A percentile compares a stretch with the other conserved stretches of the same genome.
Evolutionary conservation across 2,329 filamentous ascomycete genomes (phyloP).

Genomic region (Kalaharituber pfeilii): DNA sequence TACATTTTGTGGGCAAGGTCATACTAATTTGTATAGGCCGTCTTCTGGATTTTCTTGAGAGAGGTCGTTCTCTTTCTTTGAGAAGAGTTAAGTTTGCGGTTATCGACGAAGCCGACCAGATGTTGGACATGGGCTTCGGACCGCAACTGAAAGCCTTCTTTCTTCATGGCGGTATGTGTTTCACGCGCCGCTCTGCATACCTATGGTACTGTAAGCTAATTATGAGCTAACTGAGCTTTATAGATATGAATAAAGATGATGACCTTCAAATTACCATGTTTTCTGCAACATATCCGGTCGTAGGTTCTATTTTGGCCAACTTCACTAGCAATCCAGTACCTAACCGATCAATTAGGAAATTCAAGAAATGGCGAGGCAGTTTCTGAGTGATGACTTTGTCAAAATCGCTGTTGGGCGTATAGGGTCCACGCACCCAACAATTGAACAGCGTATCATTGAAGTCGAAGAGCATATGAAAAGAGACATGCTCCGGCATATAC

Average conservation of each 20-base stretch:
- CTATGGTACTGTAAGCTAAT: no score
- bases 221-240: conserved; percentile 15
- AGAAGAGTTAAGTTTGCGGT: conserved; percentile 58
- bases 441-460: conserved; percentile 57
- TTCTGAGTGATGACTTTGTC: conserved; percentile 56
- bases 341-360: conserved; percentile 28
- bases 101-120: conserved; percentile 89
- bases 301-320: conserved; percentile 1
- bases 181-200: no score
- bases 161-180: conserved; percentile 59
- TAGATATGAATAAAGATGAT: conserved; percentile 57
- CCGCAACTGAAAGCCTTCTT: conserved; percentile 60
- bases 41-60: conserved; percentile 64
- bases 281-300: conserved; percentile 81
- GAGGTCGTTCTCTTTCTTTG: conserved; percentile 50
- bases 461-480: conserved; percentile 52
- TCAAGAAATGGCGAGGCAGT: conserved; percentile 57
- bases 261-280: conserved; percentile 64
- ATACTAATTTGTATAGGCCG: conserved; percentile 30
- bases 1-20: background rate
- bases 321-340: background rate
- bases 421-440: conserved; percentile 66
- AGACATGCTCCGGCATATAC: conserved; percentile 50
- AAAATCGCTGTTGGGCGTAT: conserved; percentile 75
- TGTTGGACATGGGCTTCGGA: conserved; percentile 66